Conservation (phyloP, 495 filamentous ascomycete genomes). For the Glonium stellatum region DNA sequence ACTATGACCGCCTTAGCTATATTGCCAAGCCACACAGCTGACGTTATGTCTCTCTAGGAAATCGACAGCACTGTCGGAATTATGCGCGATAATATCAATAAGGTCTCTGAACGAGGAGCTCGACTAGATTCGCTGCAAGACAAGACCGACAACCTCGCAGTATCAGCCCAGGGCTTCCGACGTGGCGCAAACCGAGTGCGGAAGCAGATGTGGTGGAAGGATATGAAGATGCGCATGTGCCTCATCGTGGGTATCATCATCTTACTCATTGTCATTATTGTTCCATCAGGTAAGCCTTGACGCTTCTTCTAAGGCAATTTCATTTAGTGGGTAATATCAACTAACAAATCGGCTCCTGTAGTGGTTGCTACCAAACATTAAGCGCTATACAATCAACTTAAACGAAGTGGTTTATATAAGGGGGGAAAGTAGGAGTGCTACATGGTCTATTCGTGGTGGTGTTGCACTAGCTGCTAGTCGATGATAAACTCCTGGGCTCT, state of each 20-base stretch:
- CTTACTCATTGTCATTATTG: conserved; percentile 83
- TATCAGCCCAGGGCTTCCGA: conserved; percentile 87
- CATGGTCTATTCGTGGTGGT: neutral
- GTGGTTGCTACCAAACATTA: conserved; percentile 3
- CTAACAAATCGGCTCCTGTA: neutral
- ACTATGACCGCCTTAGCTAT: too few species aligned
- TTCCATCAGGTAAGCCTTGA: conserved; percentile 62
- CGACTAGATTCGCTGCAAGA: conserved; percentile 84
- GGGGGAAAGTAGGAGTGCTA: neutral
- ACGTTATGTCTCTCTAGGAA: conserved; percentile 55
- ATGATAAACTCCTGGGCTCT: conserved; percentile 5
- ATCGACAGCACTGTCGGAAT: conserved; percentile 88
- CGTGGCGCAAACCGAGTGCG: conserved; percentile 90
- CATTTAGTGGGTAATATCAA: too few species aligned
- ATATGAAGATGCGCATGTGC: conserved; percentile 99
- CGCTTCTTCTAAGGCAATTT: neutral
- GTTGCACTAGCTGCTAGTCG: conserved; percentile 9
- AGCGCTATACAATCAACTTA: neutral
- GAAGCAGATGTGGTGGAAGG: conserved; percentile 90
- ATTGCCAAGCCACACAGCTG: neutral
- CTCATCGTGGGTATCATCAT: conserved; percentile 82
- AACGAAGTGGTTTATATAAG: neutral
- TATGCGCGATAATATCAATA: conserved; percentile 93
- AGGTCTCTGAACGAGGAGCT: conserved; percentile 84
- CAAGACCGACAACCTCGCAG: conserved; percentile 90